phyloP scores from a whole-genome alignment of 192 early-diverging fungal species.

The Phycomyces blakesleeanus region DNA sequence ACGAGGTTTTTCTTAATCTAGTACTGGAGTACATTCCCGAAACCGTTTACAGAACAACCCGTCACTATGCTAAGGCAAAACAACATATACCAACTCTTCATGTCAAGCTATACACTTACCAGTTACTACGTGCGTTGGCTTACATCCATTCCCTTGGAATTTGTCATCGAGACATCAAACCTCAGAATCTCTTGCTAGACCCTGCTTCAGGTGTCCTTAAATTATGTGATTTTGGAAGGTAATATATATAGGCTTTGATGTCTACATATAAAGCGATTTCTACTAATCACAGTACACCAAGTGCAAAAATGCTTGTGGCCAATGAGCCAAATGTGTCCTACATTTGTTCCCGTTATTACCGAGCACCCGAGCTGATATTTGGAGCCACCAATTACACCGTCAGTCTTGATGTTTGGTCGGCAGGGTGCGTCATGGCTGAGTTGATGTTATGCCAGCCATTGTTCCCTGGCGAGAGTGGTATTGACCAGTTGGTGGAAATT shows the following conservation, averaged over 20 bases:
- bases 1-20: slow-evolving; percentile 93
- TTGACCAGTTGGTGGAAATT: slow-evolving; percentile 97
- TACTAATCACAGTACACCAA: slow-evolving; percentile 32
- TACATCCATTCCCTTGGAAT: slow-evolving; percentile 97
- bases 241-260: slow-evolving; percentile 13
- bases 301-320: slow-evolving; percentile 87
- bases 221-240: slow-evolving; percentile 92
- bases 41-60: slow-evolving; percentile 88
- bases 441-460: slow-evolving; percentile 88
- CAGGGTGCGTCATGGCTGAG: slow-evolving; percentile 95
- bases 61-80: slow-evolving; percentile 83
- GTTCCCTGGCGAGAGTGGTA: slow-evolving; percentile 93
- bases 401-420: slow-evolving; percentile 89
- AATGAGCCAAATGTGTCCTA: slow-evolving; percentile 97
- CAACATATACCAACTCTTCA: slow-evolving; percentile 89
- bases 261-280: too few species aligned
- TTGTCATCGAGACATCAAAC: slow-evolving; percentile 98
- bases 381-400: slow-evolving; percentile 90
- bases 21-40: slow-evolving; percentile 93
- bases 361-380: slow-evolving; percentile 94
- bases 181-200: slow-evolving; percentile 94
- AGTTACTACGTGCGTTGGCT: slow-evolving; percentile 91
- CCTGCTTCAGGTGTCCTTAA: slow-evolving; percentile 85
- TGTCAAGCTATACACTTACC: slow-evolving; percentile 98
- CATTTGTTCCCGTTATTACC: slow-evolving; percentile 95